These are phyloP conservation scores for Claviceps monticola DNA, from an alignment of 2,329 filamentous ascomycete species.

Conservation along the genomic window DNA sequence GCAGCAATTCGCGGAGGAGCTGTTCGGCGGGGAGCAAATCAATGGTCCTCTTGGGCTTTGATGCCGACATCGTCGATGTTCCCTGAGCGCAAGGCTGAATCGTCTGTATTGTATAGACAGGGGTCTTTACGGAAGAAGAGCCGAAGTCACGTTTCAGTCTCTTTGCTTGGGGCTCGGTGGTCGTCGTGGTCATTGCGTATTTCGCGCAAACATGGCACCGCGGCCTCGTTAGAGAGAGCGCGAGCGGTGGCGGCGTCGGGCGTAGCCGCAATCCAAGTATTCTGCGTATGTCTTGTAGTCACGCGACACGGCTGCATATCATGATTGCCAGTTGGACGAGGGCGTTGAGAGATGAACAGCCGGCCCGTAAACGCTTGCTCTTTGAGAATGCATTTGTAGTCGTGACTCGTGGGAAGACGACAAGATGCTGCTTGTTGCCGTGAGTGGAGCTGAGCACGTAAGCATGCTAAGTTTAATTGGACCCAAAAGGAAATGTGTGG, in stretches of 20 bases:
- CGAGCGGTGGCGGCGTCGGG: neutral
- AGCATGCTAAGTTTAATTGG: no score
- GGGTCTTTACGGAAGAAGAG: neutral
- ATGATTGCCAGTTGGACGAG: neutral
- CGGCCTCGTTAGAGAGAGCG: neutral
- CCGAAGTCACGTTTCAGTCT: constrained; percentile 11
- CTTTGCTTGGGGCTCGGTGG: constrained; percentile 14
- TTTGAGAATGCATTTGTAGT: no score
- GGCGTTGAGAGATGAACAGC: neutral
- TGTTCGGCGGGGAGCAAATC: neutral
- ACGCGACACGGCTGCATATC: neutral
- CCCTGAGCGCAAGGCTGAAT: neutral
- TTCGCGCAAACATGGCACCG: neutral
- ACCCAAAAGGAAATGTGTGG: no score
- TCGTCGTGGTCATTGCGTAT: neutral
- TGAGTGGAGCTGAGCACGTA: no score
- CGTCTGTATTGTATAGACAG: neutral
- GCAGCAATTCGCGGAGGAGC: constrained; percentile 6
- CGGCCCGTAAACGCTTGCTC: no score
- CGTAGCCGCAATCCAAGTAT: neutral
- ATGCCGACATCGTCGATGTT: neutral
- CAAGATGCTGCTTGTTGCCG: no score
- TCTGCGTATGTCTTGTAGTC: neutral
- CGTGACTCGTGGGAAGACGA: no score
- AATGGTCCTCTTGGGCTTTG: neutral